Base-by-base conservation (phyloP, 176 grass and related monocot species). In the Carex cristatella region DNA sequence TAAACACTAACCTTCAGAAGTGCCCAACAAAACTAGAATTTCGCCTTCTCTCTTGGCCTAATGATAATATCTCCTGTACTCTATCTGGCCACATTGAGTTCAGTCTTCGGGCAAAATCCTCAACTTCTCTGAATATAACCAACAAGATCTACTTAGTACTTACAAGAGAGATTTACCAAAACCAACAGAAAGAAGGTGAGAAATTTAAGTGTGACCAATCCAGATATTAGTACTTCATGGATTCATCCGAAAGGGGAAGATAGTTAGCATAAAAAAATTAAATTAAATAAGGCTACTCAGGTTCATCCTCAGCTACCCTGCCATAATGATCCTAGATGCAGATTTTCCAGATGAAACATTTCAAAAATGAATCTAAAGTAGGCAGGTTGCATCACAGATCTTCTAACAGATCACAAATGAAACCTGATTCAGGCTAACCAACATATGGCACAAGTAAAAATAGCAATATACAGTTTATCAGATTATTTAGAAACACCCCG, bases 21-120 rank as follows among this genome's bases (percentile, higher is more conserved):
- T 86, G 79, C 83, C 88, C 90, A 76, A 91, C 85, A 85, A 87
- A 73, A 76, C 91, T 91, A 44, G 93, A 85, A 55, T 89, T 89
- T 30, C 75, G 89, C 81, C 88, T 88, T 90, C 84, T 93, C 15
- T 95, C 88, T 91, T 95, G 91, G 57, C 86, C 87, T 80, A 95
- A 86, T 82, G 89, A 88, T 54, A 86, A 90, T 86, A 90, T 87
- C 72, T 90, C 89, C 38, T 91, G 91, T 89, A 95, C 85, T 94
- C 96, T 95, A 88, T 99, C 93, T 64, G 93, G 91, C 93, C 93
- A 99, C 85, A 89, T 90, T 38, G 93, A 95, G 85, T 94, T 99
- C 87, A 99, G 85, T 91, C 97, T 92, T 82, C 97, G 90, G 10
- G 97, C 93, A 5, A 99, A 99, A 85, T 96, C 97, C 77, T 96